Evolutionary conservation across 306 rosid species (phyloP), one percentile per base, ranked within the genome.

Genomic region (Astragalus membranaceus): DNA sequence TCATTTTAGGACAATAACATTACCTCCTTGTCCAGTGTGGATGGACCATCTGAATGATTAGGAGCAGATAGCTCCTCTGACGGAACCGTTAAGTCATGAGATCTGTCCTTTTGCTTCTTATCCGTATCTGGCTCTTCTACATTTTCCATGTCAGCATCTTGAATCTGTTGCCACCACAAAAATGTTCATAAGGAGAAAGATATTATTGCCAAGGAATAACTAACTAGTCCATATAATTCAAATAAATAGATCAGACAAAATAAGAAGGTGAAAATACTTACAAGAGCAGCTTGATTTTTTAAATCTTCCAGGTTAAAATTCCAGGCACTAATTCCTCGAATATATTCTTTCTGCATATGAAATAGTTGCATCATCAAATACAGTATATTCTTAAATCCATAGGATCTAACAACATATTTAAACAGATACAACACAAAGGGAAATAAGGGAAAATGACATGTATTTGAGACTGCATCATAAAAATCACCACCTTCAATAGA

Each of bases 241-340:
- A 37, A 53, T 52, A 52, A 57, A 66, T 42, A 62, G 71, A 69
- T 5, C 55, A 56, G 61, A 71, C 54, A 66, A 30, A 72, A 37
- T 59, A 67, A 47, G 57, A 75, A 75, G 67, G 41, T 65, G 63
- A 62, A 59, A 71, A 48, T 58, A 83, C 96, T 88, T 89, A 94
- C 99, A 64, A 86, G 96, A 78, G 99, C 96, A 67, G 99, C 99
- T 85, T 91, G 95, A 77, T 79, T 91, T 85, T 89, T 94, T 47
- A 94, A 86, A 80, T 94, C 99, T 69, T 94, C 99, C 62, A 94
- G 89, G 79, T 91, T 94, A 79, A 94, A 94, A 82, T 94, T 91
- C 99, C 99, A 94, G 77, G 97, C 99, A 87, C 99, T 94, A 78
- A 94, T 94, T 82, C 99, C 99, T 76, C 96, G 92, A 58, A 94